Conservation (phyloP, 2,329 filamentous ascomycete genomes). For the Colletotrichum cereale region DNA sequence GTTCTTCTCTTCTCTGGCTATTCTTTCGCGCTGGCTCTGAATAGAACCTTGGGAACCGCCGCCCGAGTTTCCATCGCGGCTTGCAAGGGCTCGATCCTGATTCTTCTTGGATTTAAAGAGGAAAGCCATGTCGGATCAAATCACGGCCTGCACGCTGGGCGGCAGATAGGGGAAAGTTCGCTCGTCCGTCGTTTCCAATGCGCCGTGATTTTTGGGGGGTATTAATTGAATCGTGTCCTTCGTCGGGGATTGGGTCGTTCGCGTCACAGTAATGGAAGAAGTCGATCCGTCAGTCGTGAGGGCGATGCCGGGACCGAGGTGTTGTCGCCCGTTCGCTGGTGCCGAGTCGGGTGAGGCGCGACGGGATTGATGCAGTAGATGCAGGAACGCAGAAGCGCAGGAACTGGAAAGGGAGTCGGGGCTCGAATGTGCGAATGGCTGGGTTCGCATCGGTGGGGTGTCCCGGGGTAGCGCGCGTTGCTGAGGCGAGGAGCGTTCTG, state of each 20-base stretch:
- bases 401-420: conserved; percentile 48
- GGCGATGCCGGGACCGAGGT: conserved; percentile 19
- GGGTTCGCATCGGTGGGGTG: conserved; percentile 57
- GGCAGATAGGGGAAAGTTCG: conserved; percentile 41
- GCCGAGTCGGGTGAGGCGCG: conserved; percentile 35
- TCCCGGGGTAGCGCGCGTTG: conserved; percentile 46
- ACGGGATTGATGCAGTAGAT: conserved; percentile 35
- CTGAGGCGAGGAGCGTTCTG: conserved; percentile 44
- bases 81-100: conserved; percentile 71
- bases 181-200: conserved; percentile 42
- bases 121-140: conserved; percentile 75
- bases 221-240: conserved; percentile 32
- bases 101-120: conserved; percentile 87
- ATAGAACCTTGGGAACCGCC: conserved; percentile 60
- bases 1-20: conserved; percentile 68
- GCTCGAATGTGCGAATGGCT: conserved; percentile 58
- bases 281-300: conserved; percentile 11
- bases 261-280: conserved; percentile 22
- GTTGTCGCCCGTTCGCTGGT: conserved; percentile 29
- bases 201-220: conserved; percentile 9
- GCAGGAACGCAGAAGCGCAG: conserved; percentile 43
- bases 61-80: conserved; percentile 64
- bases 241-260: conserved; percentile 5
- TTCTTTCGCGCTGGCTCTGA: conserved; percentile 51
- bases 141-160: conserved; percentile 54